Conservation (phyloP, 202 grass and related monocot genomes). For the Eragrostis tef region DNA sequence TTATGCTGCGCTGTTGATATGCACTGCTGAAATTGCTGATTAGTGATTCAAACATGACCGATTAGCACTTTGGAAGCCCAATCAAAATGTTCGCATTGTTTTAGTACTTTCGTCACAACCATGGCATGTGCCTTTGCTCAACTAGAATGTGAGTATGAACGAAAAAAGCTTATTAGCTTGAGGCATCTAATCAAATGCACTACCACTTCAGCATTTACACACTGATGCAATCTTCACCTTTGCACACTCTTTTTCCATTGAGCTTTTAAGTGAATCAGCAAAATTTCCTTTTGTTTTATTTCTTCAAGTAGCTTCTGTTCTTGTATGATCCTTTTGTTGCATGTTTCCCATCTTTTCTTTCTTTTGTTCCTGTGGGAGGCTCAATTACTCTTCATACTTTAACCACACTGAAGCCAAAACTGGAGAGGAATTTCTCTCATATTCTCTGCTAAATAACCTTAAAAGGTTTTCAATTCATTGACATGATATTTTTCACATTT, state of each 20-base stretch:
- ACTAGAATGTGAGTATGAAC: background rate
- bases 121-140: no score
- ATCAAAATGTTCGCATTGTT: background rate
- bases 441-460: background rate
- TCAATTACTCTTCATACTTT: constrained; percentile 48
- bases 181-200: background rate
- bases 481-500: background rate
- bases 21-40: background rate
- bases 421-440: background rate
- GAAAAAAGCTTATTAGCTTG: background rate
- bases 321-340: background rate
- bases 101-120: no score
- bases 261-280: background rate
- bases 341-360: background rate
- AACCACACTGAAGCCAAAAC: constrained; percentile 64
- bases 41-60: background rate
- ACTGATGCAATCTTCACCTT: background rate
- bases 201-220: background rate
- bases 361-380: background rate
- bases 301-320: background rate
- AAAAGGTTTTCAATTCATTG: background rate
- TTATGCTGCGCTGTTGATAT: background rate
- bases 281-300: background rate
- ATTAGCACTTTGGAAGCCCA: background rate
- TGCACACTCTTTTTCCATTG: no score